Evolutionary conservation across 202 grass and related monocot species (phyloP), one percentile per base, ranked within the genome.

Genomic region (Eragrostis tef): DNA sequence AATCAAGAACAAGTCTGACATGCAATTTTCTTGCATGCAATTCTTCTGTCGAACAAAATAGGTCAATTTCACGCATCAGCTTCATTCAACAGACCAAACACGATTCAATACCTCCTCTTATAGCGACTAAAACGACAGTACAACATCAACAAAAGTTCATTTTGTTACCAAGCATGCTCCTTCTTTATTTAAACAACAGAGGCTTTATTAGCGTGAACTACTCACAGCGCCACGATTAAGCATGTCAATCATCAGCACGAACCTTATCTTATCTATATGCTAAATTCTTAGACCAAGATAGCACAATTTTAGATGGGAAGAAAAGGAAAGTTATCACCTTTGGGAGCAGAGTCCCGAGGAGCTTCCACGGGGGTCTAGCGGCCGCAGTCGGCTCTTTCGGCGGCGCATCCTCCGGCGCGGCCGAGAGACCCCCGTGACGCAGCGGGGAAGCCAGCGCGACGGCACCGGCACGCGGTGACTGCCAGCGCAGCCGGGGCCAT

Each of bases 271-370:
- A 29, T 42, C 60, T 46, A 39, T n/a, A 7, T 5, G 5, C 10
- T 22, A 70, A 20, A 46, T 49, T 17, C 36, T 13, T 0, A 0
- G 41, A 59, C 20, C 61, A 4, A 52, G 75, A 70, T 41, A 64
- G 67, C 58, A 42, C 70, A 36, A 65, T 83, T 11, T 39, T 48
- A 64, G 36, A 64, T 17, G 26, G 6, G 34, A 6, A 5, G 14
- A 4, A 4, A 24, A 29, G 0, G 7, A 64, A 63, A 29, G 53
- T 49, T 34, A 44, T 66, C 75, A 80, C 88, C 84, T 90, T 90
- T n/a, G 70, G 75, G 64, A 90, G 75, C 67, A 86, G 64, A 36
- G 47, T 58, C 12, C 20, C 77, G 4, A 85, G 83, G 17, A 78
- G 34, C 73, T 73, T 86, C 87, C 60, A 89, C 59, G 79, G 79